Conservation (phyloP, 768 basidiomycete genomes). For the Pilatotrama ljubarskyi region DNA sequence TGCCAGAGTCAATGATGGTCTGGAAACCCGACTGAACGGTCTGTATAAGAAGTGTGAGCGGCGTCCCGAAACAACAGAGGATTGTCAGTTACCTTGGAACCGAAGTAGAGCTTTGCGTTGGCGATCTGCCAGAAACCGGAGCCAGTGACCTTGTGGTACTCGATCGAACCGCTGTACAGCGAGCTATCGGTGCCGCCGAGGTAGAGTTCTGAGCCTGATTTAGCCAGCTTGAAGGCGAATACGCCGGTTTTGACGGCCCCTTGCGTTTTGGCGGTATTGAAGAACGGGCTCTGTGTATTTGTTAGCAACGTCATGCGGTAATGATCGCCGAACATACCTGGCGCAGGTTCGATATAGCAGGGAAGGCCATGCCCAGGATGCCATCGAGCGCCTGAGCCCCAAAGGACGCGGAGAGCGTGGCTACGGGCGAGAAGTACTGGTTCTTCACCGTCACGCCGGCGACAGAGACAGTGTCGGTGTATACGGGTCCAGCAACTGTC, state of each 20-base stretch:
- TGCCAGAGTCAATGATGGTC: slow-evolving; percentile 33
- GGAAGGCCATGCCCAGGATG: slow-evolving; percentile 29
- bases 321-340: not conserved
- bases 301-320: not conserved
- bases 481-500: slow-evolving; percentile 33
- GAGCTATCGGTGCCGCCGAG: slow-evolving; percentile 39
- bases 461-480: slow-evolving; percentile 36
- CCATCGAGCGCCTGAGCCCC: slow-evolving; percentile 20
- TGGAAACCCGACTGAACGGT: slow-evolving; percentile 9
- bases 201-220: slow-evolving; percentile 33
- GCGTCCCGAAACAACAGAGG: not conserved
- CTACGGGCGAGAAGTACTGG: slow-evolving; percentile 24
- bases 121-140: slow-evolving; percentile 33
- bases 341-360: slow-evolving; percentile 20
- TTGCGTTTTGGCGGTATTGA: slow-evolving; percentile 25
- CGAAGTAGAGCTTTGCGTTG: slow-evolving; percentile 12
- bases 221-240: slow-evolving; percentile 33
- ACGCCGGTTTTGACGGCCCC: slow-evolving; percentile 20
- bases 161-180: slow-evolving; percentile 36
- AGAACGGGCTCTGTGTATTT: slow-evolving; percentile 17
- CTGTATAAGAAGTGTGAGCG: not conserved
- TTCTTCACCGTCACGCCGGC: slow-evolving; percentile 29
- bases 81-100: not conserved
- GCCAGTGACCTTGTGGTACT: slow-evolving; percentile 27
- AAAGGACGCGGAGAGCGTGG: slow-evolving; percentile 17